Conservation (phyloP, 306 rosid genomes). For the Prunus mongolica region DNA sequence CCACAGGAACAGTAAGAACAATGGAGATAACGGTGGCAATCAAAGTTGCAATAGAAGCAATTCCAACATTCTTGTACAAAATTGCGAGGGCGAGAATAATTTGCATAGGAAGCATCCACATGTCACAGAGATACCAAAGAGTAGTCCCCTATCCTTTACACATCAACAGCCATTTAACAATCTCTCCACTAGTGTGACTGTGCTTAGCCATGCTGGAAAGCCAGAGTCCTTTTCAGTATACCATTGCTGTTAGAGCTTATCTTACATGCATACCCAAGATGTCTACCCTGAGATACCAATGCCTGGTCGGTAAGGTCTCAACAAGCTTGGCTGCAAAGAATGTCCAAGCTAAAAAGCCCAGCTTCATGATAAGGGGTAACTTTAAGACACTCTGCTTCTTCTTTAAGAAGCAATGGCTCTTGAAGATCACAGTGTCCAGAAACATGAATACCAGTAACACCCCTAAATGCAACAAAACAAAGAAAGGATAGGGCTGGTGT, state of each 20-base stretch:
- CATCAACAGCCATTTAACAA: conserved; percentile 98
- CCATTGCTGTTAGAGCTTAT: conserved; percentile 94
- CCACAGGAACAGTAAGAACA: conserved; percentile 73
- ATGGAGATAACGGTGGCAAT: conserved; percentile 92
- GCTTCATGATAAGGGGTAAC: no score
- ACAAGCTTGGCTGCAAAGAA: no score
- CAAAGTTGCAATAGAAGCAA: conserved; percentile 84
- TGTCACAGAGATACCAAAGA: conserved; percentile 93
- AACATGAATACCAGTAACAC: conserved; percentile 64
- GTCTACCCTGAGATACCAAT: no score
- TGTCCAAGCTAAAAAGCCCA: no score
- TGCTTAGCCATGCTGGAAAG: conserved; percentile 90
- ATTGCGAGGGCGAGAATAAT: conserved; percentile 90
- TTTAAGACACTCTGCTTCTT: conserved; percentile 42
- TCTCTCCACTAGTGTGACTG: conserved; percentile 96
- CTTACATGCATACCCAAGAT: conserved; percentile 29
- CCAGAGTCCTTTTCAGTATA: conserved; percentile 82
- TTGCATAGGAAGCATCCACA: conserved; percentile 98
- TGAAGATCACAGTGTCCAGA: conserved; percentile 50
- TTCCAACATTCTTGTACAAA: conserved; percentile 95
- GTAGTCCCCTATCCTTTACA: conserved; percentile 93
- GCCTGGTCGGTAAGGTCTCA: no score
- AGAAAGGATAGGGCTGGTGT: conserved; percentile 75
- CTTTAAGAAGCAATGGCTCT: conserved; percentile 75
- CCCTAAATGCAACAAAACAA: conserved; percentile 60